Evolutionary conservation across 345 rosid species (phyloP).

Genomic region (Salix udensis): DNA sequence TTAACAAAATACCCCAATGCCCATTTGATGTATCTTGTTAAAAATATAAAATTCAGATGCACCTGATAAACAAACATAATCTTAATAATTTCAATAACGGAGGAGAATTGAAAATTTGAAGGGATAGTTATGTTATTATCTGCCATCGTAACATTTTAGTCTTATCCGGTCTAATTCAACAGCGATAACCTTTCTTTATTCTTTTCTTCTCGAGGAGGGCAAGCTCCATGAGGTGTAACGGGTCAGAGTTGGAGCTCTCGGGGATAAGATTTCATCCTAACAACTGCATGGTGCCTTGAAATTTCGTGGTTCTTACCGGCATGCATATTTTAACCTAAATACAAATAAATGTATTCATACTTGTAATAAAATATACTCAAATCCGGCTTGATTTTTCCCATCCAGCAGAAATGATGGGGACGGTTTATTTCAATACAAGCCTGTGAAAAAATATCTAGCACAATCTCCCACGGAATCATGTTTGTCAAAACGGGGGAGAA

Average conservation of each 20-base stretch:
- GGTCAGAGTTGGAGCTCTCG: not conserved
- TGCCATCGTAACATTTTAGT: not conserved
- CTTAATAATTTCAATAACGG: no score
- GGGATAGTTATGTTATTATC: not conserved
- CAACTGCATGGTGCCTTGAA: not conserved
- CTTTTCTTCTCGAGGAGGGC: not conserved
- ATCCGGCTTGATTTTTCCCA: no score
- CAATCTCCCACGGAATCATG: not conserved
- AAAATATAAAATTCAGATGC: not conserved
- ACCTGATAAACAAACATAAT: no score
- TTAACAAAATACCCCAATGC: no score
- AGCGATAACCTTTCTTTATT: not conserved
- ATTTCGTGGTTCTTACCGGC: not conserved
- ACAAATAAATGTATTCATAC: no score
- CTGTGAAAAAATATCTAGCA: not conserved
- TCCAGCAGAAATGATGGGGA: not conserved
- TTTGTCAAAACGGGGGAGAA: not conserved
- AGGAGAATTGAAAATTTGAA: no score
- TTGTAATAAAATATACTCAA: no score
- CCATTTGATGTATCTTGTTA: no score
- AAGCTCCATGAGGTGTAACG: not conserved
- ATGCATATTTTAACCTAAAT: not conserved
- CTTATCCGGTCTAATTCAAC: not conserved
- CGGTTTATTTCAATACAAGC: not conserved
- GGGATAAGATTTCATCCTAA: constrained; percentile 37